Percentiles rank a stretch among this genome's conserved stretches.
phyloP scores from a whole-genome alignment of 1,139 yeast species.

The Hanseniaspora uvarum region DNA sequence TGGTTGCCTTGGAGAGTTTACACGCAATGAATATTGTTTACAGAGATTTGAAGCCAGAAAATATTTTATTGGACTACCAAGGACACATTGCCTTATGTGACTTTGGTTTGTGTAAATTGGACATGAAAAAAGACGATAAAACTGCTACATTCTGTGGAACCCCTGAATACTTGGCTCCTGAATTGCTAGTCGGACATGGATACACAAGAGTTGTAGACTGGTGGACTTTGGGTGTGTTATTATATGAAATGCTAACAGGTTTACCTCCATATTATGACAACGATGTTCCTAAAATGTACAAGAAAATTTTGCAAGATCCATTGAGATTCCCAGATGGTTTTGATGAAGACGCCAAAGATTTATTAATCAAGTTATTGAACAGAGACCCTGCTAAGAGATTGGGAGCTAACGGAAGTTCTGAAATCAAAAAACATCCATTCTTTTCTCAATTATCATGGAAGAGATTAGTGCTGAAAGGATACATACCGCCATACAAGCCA shows the following conservation, averaged over 20 bases:
- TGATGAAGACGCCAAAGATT: slow-evolving; percentile 80
- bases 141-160: slow-evolving; percentile 96
- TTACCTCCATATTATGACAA: slow-evolving; percentile 94
- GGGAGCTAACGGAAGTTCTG: slow-evolving; percentile 70
- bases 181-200: slow-evolving; percentile 78
- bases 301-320: slow-evolving; percentile 82
- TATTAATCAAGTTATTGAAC: slow-evolving; percentile 62
- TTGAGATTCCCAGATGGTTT: slow-evolving; percentile 78
- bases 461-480: slow-evolving; percentile 71
- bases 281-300: slow-evolving; percentile 87
- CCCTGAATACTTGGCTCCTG: slow-evolving; percentile 94
- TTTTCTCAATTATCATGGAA: slow-evolving; percentile 89
- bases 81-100: slow-evolving; percentile 97
- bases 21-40: slow-evolving; percentile 87
- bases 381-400: slow-evolving; percentile 78
- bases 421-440: slow-evolving; percentile 75
- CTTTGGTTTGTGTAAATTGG: slow-evolving; percentile 88
- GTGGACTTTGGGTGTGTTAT: slow-evolving; percentile 92
- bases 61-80: slow-evolving; percentile 82
- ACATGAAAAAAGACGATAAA: slow-evolving; percentile 79
- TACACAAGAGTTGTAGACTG: slow-evolving; percentile 93
- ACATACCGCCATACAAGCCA: slow-evolving; percentile 93
- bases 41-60: slow-evolving; percentile 92
- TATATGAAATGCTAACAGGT: slow-evolving; percentile 94
- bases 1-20: slow-evolving; percentile 82